Evolutionary conservation across 2,329 filamentous ascomycete genomes (phyloP).

Genomic region (Chrysosporium queenslandicum): DNA sequence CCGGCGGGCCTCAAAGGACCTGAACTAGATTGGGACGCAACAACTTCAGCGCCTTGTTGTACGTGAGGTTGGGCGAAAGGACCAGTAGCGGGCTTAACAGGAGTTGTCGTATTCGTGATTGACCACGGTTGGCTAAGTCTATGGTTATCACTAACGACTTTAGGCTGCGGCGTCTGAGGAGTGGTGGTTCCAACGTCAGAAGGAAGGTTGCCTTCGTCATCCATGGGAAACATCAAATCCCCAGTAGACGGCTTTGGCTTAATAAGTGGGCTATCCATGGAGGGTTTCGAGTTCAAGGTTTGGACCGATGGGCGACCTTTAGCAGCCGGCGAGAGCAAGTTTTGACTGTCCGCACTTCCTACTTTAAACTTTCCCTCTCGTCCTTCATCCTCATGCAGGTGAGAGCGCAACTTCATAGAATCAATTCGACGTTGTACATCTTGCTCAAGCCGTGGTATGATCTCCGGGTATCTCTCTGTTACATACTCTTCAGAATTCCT

Average conservation of each 20-base stretch:
- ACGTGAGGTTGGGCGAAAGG: background rate
- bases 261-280: slow-evolving; percentile 54
- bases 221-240: slow-evolving; percentile 91
- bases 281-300: slow-evolving; percentile 32
- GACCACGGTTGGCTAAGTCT: slow-evolving; percentile 19
- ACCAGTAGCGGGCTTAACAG: background rate
- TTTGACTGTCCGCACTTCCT: slow-evolving; percentile 56
- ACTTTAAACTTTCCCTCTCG: slow-evolving; percentile 53
- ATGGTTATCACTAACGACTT: background rate
- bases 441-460: slow-evolving; percentile 31
- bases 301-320: slow-evolving; percentile 16
- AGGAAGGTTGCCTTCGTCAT: slow-evolving; percentile 43
- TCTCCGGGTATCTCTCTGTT: slow-evolving; percentile 38
- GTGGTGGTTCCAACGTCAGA: background rate
- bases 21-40: slow-evolving; percentile 4
- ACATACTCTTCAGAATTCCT: slow-evolving; percentile 54
- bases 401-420: slow-evolving; percentile 60
- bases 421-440: slow-evolving; percentile 56
- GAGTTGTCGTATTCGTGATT: background rate
- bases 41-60: background rate
- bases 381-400: slow-evolving; percentile 55
- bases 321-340: slow-evolving; percentile 38
- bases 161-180: background rate
- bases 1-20: slow-evolving; percentile 23
- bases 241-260: slow-evolving; percentile 57